Evolutionary conservation across 2,329 filamentous ascomycete species (phyloP), one percentile per base, ranked within the genome.

Genomic region (Emergomyces orientalis): DNA sequence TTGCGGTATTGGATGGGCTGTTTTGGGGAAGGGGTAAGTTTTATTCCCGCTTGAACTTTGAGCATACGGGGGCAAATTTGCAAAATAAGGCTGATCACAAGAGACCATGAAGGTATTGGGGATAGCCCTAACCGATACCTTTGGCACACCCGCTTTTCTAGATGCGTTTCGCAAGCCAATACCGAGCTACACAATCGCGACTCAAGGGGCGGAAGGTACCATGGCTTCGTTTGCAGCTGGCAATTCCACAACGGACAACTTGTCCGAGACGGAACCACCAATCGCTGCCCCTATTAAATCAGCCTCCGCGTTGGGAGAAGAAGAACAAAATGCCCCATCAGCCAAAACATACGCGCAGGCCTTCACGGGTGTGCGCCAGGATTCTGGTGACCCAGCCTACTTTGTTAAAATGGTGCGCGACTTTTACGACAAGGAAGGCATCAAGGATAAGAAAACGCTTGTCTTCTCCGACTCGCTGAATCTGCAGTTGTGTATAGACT

Each of bases 391-490:
- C 73, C 92, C 92, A 2, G 79, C 85, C 25, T 83, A 87, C 61
- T 97, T 93, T 71, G 85, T 95, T 68, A 86, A 88, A 74, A 77
- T 85, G 76, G 90, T 94, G 81, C 86, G 87, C 55, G 80, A 86
- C 1, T 97, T 96, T 75, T 97, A 96, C 75, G 85, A 91, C 67
- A 74, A 79, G 19, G 82, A 88, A 68, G 86, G 86, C 4, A 89
- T 97, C 74, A 86, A 81, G 60, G 89, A 88, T 2, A 87, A 87
- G 78, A 97, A 97, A 81, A 86, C 84, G 0, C 88, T 99, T 64
- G 93, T 99, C 2, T 99, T 97, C 74, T 97, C 93, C 0, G 94
- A 99, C 75, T 95, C 92, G 5, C 79, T 99, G 63, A 90, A 97
- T 72, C 89, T 97, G 59, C 91, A 97, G 45, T 84, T 88, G 62